phyloP scores from a whole-genome alignment of 1,284 basidiomycete species.

The Porodaedalea pini region DNA sequence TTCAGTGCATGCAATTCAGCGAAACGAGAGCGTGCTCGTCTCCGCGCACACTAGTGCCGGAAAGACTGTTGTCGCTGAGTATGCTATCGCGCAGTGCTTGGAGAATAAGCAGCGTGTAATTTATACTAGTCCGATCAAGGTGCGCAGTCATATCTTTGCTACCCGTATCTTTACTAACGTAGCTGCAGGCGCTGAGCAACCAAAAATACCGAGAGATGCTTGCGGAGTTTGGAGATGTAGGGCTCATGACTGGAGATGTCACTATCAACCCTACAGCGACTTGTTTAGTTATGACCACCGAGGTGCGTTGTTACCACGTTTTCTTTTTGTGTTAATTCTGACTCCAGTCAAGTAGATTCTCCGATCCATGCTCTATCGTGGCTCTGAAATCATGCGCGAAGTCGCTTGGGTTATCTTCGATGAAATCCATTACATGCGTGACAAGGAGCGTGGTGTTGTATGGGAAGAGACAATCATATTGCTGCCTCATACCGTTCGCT shows the following conservation, averaged over 20 bases:
- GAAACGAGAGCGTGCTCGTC: constrained; percentile 96
- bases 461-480: constrained; percentile 96
- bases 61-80: constrained; percentile 98
- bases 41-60: constrained; percentile 99
- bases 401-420: constrained; percentile 99
- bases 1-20: constrained; percentile 91
- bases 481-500: constrained; percentile 92
- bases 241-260: constrained; percentile 99
- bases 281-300: constrained; percentile 99
- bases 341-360: constrained; percentile 66
- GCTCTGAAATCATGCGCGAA: constrained; percentile 99
- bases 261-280: constrained; percentile 97
- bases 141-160: constrained; percentile 36
- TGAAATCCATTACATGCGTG: constrained; percentile 99
- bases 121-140: constrained; percentile 99
- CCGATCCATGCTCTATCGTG: constrained; percentile 97
- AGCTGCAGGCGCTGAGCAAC: constrained; percentile 84
- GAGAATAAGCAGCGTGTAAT: constrained; percentile 93
- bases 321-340: not conserved
- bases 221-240: constrained; percentile 96
- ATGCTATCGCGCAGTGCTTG: constrained; percentile 96
- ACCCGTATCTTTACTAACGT: constrained; percentile 23
- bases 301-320: constrained; percentile 50
- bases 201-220: constrained; percentile 99
- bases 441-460: constrained; percentile 88